Base-by-base conservation (phyloP, 1,284 basidiomycete species). In the Pseudozyma flocculosa region DNA sequence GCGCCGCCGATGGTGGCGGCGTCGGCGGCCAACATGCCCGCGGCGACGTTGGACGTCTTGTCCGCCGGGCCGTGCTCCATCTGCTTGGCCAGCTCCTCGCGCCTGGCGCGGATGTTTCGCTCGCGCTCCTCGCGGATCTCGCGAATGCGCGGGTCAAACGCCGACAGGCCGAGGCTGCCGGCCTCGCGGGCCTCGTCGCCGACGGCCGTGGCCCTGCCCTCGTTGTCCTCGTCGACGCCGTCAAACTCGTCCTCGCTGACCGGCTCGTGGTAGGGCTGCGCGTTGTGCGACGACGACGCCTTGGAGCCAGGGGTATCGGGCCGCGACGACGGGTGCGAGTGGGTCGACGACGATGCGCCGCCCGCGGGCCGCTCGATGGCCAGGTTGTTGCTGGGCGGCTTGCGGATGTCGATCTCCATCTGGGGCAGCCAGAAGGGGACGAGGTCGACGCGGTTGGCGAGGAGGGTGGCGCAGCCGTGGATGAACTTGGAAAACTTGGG, bases 351-450 rank as follows among this genome's bases (percentile, higher is more conserved):
- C 18, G 50, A 54, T 17, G 29, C 32, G 14, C 46, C 30, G 18
- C 54, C 49, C 42, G 55, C 34, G 22, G 76, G 76, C 22, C 76
- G 59, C 54, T 72, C 73, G 29, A 78, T 73, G 21, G 69, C 59
- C 3, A 76, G 60, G 53, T 67, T 57, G 48, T 61, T 61, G 48
- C 58, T 61, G 17, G 64, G 58, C 8, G 66, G 60, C 48, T 64
- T 70, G 62, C 68, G 68, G 26, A 61, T 62, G 34, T 80, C 86
- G 50, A 77, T 91, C 88, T 94, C 80, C 80, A 81, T 81, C 78
- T 94, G 92, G 5, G 92, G 92, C 4, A 97, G 85, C 94, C 94
- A 98, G 84, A 97, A 98, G 4, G 94, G 94, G 17, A 98, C 89
- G n/a, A 98, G 85, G 75, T 97, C 90, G 49, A 97, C 94, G 40